phyloP scores from a whole-genome alignment of 768 basidiomycete genomes.

The Trichaptum fuscoviolaceum region DNA sequence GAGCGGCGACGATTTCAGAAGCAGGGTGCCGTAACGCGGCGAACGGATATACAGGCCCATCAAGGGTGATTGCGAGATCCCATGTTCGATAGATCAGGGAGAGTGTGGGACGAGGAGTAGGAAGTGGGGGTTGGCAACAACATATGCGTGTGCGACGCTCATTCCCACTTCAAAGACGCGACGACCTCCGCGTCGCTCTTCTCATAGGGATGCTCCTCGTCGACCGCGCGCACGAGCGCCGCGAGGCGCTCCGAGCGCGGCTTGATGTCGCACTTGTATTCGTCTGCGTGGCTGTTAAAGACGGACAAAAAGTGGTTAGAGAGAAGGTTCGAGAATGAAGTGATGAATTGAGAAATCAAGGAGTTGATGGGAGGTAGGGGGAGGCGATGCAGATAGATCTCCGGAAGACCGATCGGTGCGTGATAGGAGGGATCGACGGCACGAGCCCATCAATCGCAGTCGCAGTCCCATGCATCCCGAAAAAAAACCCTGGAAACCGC shows the following conservation, averaged over 20 bases:
- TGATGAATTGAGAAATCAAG: no score
- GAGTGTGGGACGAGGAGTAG: background rate
- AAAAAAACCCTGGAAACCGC: no score
- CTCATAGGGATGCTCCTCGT: background rate
- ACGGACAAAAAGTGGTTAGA: no score
- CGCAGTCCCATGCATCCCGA: no score
- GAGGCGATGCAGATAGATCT: no score
- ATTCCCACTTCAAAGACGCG: background rate
- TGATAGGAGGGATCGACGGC: background rate
- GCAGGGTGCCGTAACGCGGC: background rate
- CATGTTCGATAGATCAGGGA: background rate
- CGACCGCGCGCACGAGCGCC: background rate
- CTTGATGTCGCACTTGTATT: background rate
- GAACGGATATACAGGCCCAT: background rate
- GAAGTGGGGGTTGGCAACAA: no score
- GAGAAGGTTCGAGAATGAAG: no score
- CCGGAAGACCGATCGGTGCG: background rate
- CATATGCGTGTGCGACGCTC: background rate
- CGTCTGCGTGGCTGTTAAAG: background rate
- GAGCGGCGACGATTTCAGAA: no score
- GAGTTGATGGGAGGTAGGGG: no score
- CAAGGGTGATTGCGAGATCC: background rate
- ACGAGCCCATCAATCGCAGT: no score
- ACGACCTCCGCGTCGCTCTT: slow-evolving; percentile 2
- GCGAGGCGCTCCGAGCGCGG: background rate